A percentile compares a stretch with the other conserved stretches of the same genome.
These are phyloP conservation scores for Jamesozyma jinghongensis DNA, from an alignment of 805 yeast genomes.

Conservation along the genomic window DNA sequence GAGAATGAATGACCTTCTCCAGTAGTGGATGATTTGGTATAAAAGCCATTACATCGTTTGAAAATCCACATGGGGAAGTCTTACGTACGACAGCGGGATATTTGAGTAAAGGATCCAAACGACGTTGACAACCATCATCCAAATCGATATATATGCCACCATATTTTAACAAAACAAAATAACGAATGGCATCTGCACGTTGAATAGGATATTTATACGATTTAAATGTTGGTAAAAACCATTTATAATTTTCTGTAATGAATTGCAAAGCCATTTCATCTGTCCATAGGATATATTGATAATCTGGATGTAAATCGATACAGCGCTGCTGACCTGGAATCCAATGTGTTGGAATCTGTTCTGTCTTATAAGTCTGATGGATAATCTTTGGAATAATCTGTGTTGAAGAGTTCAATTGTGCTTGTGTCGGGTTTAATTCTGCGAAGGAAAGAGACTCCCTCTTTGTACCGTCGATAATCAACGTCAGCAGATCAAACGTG, in stretches of 20 bases:
- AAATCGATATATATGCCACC: constrained; percentile 88
- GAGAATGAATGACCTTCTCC: constrained; percentile 52
- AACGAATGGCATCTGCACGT: constrained; percentile 84
- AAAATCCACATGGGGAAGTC: constrained; percentile 81
- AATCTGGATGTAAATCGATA: constrained; percentile 72
- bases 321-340: constrained; percentile 64
- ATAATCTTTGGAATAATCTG: constrained; percentile 74
- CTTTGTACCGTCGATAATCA: constrained; percentile 58
- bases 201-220: constrained; percentile 70
- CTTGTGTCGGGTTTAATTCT: constrained; percentile 45
- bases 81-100: constrained; percentile 79
- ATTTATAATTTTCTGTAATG: constrained; percentile 68
- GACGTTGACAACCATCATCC: constrained; percentile 76
- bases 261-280: constrained; percentile 74
- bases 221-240: constrained; percentile 78
- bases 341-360: constrained; percentile 74
- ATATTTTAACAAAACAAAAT: constrained; percentile 67
- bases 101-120: constrained; percentile 67
- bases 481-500: constrained; percentile 60
- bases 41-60: constrained; percentile 87
- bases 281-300: constrained; percentile 81
- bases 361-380: constrained; percentile 84
- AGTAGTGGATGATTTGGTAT: constrained; percentile 82
- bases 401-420: not conserved
- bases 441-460: constrained; percentile 50